These are phyloP conservation scores for Acrodontium crateriforme DNA, from an alignment of 2,329 filamentous ascomycete genomes.

Conservation along the genomic window DNA sequence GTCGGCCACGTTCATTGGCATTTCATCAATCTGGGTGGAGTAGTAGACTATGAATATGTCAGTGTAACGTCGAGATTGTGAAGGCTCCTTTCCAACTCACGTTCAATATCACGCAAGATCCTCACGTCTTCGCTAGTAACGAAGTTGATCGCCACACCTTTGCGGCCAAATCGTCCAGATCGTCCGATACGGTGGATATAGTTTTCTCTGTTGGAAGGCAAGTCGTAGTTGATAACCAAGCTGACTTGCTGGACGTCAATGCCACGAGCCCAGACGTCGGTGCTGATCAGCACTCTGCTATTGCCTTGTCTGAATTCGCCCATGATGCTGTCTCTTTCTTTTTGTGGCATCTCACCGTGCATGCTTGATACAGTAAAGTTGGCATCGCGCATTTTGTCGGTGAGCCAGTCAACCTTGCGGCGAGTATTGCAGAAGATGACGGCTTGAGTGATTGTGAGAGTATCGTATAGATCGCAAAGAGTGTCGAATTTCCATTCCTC, in stretches of 20 bases:
- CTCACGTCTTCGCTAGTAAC: slow-evolving; percentile 96
- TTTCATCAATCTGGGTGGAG: slow-evolving; percentile 93
- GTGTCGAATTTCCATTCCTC: slow-evolving; percentile 99
- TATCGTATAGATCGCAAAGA: slow-evolving; percentile 96
- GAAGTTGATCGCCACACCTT: slow-evolving; percentile 99
- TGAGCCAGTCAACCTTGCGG: slow-evolving; percentile 98
- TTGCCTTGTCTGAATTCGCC: slow-evolving; percentile 96
- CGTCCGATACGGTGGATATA: slow-evolving; percentile 98
- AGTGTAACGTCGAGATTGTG: background rate
- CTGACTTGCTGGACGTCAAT: slow-evolving; percentile 99
- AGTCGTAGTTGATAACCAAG: slow-evolving; percentile 96
- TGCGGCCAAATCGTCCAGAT: slow-evolving; percentile 87
- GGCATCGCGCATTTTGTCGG: slow-evolving; percentile 96
- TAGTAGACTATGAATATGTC: slow-evolving; percentile 57
- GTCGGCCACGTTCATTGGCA: slow-evolving; percentile 71
- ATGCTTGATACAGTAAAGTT: slow-evolving; percentile 98
- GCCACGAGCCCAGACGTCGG: slow-evolving; percentile 93
- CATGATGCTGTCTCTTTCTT: slow-evolving; percentile 98
- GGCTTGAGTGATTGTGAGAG: slow-evolving; percentile 93
- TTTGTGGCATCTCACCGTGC: slow-evolving; percentile 99
- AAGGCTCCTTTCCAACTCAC: slow-evolving; percentile 39
- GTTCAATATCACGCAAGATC: slow-evolving; percentile 91
- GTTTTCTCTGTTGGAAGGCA: slow-evolving; percentile 97
- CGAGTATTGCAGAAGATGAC: slow-evolving; percentile 99
- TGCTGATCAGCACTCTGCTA: slow-evolving; percentile 89